Evolutionary conservation across 768 basidiomycete species (phyloP).

Genomic region (Cantharellus anzutake): DNA sequence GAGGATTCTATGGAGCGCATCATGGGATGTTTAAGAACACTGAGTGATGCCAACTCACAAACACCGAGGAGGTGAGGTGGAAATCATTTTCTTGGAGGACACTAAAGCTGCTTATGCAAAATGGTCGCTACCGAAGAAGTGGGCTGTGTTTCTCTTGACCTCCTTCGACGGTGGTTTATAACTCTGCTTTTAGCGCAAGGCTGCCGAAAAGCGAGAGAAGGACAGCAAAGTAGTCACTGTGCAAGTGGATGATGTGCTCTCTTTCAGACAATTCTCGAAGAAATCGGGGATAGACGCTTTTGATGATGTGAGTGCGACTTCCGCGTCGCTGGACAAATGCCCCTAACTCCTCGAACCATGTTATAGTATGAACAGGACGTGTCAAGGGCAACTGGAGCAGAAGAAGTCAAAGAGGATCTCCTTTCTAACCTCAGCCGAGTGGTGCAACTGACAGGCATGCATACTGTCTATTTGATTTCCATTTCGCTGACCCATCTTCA

Average conservation of each 20-base stretch:
- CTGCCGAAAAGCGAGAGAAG: constrained; percentile 73
- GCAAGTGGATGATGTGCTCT: constrained; percentile 84
- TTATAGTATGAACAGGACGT: constrained; percentile 74
- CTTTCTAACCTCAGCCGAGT: constrained; percentile 87
- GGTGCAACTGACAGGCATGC: constrained; percentile 73
- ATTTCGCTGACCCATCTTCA: constrained; percentile 12
- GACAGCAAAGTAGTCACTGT: constrained; percentile 52
- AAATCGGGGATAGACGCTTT: constrained; percentile 60
- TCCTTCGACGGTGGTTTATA: too few species aligned
- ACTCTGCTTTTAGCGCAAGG: constrained; percentile 44
- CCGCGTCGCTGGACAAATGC: constrained; percentile 33
- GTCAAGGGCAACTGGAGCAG: constrained; percentile 70
- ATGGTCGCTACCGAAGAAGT: constrained; percentile 96
- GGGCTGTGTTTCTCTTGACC: not conserved
- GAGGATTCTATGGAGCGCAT: constrained; percentile 95
- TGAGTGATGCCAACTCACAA: constrained; percentile 42
- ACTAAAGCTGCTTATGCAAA: constrained; percentile 79
- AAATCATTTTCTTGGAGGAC: constrained; percentile 35
- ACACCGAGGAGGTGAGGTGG: constrained; percentile 44
- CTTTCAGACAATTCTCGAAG: constrained; percentile 90
- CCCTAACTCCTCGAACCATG: not conserved
- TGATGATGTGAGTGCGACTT: constrained; percentile 21
- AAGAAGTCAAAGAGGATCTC: constrained; percentile 77
- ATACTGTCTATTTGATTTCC: not conserved
- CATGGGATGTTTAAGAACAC: constrained; percentile 84